Base-by-base conservation (phyloP, 441 rosid genomes). In the Corymbia citriodora region DNA sequence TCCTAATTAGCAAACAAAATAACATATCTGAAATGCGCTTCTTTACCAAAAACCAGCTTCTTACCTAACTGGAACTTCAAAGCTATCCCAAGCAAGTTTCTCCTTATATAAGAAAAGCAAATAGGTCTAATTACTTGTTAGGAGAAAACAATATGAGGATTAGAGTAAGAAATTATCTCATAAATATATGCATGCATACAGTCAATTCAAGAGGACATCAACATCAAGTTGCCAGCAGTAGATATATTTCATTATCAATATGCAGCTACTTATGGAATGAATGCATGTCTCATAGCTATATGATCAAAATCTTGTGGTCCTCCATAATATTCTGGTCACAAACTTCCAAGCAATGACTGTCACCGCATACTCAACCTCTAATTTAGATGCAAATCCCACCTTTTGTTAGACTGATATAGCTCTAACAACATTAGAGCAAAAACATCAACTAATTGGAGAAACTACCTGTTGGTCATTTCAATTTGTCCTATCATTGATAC, bases 371-470 rank as follows among this genome's bases (percentile, higher is more conserved):
- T n/a, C 3, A 16, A 15, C 74, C 36, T n/a, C 19, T 68, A 68
- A 31, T 2, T n/a, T 0, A 68, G 6, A 68, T 68, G 74, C 74
- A 31, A 68, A 68, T 68, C 3, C 74, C 74, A 16, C 40, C 36
- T 68, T 0, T 10, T 0, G 40, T 31, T 68, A n/a, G 33, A 68
- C 2, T n/a, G 40, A n/a, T 68, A 15, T n/a, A 18, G 21, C 74
- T 68, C 19, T 68, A 68, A 68, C 0, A 0, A 31, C 74, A n/a
- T 10, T 4, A 15, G 15, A 65, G 10, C 19, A 0, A n/a, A 0
- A 65, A 65, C 5, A 65, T 0, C 36, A n/a, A 65, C 18, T 29
- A 65, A 65, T 65, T 63, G 29, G 18, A 63, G 72, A 63, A n/a
- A 63, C 36, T 63, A 29, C 72, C 29, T 0, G 72, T n/a, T 63